Conservation (phyloP, 331 rosid species). For the Malus hybrid region DNA sequence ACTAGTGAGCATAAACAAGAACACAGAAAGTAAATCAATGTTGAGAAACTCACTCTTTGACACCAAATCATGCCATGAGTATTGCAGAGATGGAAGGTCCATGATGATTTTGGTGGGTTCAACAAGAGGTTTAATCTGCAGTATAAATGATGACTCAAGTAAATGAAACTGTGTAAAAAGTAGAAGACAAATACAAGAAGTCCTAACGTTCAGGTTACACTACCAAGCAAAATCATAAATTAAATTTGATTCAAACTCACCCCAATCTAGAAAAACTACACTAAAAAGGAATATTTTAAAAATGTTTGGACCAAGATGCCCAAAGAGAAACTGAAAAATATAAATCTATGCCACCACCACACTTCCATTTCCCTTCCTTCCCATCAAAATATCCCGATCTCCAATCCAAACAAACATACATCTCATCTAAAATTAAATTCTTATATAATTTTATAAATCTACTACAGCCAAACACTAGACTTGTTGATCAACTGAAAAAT, state of each 20-base stretch:
- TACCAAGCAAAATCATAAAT: neutral
- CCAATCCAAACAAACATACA: neutral
- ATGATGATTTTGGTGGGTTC: constrained; percentile 57
- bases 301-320: neutral
- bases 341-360: neutral
- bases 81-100: constrained; percentile 35
- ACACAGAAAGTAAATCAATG: neutral
- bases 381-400: neutral
- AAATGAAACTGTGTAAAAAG: neutral
- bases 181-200: neutral
- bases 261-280: neutral
- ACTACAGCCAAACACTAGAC: neutral
- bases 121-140: constrained; percentile 91
- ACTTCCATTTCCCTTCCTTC: neutral
- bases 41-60: constrained; percentile 53
- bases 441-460: neutral
- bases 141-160: neutral
- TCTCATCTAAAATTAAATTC: neutral
- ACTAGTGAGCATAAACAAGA: neutral
- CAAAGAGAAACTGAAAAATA: neutral
- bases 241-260: neutral
- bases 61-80: constrained; percentile 89
- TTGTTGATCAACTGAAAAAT: neutral
- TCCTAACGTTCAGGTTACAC: neutral
- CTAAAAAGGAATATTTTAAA: neutral